phyloP scores from a whole-genome alignment of 306 rosid species.

The Mimosa pudica region DNA sequence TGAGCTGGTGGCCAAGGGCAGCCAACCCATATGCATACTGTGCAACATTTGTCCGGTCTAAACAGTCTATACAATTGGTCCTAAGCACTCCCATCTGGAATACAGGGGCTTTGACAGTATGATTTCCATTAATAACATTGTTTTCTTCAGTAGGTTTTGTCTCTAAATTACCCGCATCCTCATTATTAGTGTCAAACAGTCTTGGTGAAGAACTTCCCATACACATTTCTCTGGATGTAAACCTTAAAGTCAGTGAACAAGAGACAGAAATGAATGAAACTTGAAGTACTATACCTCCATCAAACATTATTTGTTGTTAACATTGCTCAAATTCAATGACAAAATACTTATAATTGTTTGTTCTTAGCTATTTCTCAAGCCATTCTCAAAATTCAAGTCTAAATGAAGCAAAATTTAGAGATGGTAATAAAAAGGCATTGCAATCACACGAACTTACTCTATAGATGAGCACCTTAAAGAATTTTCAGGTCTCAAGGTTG shows the following conservation, averaged over 20 bases:
- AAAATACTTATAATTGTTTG: conserved; percentile 9
- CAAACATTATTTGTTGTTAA: conserved; percentile 23
- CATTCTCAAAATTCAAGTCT: not conserved
- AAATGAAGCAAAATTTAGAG: not conserved
- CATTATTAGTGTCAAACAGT: conserved; percentile 32
- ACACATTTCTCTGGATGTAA: conserved; percentile 41
- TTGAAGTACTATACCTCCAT: conserved; percentile 20
- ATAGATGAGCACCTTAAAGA: conserved; percentile 44
- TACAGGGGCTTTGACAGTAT: conserved; percentile 47
- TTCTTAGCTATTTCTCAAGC: conserved; percentile 20
- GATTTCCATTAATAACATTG: conserved; percentile 44
- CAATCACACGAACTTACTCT: conserved; percentile 60
- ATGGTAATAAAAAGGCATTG: conserved; percentile 15
- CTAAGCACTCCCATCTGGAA: conserved; percentile 86
- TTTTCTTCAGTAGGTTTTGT: conserved; percentile 46
- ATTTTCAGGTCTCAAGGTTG: conserved; percentile 53
- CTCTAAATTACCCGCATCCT: conserved; percentile 50
- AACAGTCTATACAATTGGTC: conserved; percentile 97
- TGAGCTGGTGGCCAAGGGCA: conserved; percentile 84
- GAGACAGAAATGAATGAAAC: conserved; percentile 14
- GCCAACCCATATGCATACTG: conserved; percentile 94
- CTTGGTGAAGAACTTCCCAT: conserved; percentile 33
- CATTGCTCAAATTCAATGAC: not conserved
- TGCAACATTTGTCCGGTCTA: conserved; percentile 99
- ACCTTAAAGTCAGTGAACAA: conserved; percentile 35